These are phyloP conservation scores for Vitis hybrid DNA, from an alignment of 177 flowering plant species.

Conservation along the genomic window DNA sequence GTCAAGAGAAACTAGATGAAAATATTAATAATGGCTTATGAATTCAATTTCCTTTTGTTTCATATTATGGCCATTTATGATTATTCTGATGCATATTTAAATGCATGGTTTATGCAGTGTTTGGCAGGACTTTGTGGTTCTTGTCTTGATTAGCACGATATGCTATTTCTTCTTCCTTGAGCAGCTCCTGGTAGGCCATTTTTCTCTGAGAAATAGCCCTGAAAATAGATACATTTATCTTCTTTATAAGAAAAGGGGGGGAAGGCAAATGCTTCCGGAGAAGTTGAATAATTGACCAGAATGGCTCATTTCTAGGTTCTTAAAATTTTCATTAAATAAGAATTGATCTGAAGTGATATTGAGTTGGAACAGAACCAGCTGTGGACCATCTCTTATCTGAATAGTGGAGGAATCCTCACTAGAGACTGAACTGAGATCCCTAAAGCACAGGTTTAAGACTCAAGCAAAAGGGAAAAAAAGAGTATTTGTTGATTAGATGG, in stretches of 20 bases:
- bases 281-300: no score
- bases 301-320: not conserved
- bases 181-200: slow-evolving; percentile 82
- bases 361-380: not conserved
- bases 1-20: not conserved
- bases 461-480: not conserved
- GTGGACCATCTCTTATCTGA: not conserved
- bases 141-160: slow-evolving; percentile 80
- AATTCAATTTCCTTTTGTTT: not conserved
- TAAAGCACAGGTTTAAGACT: not conserved
- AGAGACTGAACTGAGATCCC: not conserved
- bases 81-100: slow-evolving; percentile 7
- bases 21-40: not conserved
- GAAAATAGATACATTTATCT: not conserved
- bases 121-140: slow-evolving; percentile 91
- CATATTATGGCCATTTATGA: not conserved
- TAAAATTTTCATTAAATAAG: not conserved
- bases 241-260: not conserved
- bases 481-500: not conserved
- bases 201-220: slow-evolving; percentile 1
- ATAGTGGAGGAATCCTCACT: not conserved
- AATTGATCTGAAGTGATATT: not conserved
- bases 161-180: slow-evolving; percentile 97
- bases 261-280: no score
- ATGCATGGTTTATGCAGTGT: slow-evolving; percentile 46